A percentile compares a stretch with the other conserved stretches of the same genome.
These are phyloP conservation scores for Achaetomium macrosporum DNA, from an alignment of 2,329 filamentous ascomycete species.

Conservation along the genomic window DNA sequence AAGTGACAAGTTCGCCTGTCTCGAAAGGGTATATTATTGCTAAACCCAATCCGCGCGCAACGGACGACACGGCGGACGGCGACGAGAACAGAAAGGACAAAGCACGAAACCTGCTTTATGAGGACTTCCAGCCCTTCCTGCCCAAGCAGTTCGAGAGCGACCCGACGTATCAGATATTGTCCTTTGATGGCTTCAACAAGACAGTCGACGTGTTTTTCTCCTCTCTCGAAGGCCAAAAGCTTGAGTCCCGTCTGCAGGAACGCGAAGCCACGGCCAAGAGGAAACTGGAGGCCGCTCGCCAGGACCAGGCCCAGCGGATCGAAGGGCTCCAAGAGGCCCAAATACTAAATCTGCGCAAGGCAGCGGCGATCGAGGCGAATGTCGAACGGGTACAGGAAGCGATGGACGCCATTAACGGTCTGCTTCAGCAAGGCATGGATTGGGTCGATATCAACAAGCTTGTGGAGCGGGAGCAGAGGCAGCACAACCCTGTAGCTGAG, in stretches of 20 bases:
- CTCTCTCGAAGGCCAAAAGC: constrained; percentile 86
- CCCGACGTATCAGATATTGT: constrained; percentile 59
- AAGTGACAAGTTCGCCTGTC: constrained; percentile 58
- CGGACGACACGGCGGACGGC: constrained; percentile 20
- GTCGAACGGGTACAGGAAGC: constrained; percentile 87
- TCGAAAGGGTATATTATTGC: constrained; percentile 86
- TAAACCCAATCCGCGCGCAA: constrained; percentile 42
- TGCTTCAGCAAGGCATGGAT: constrained; percentile 94
- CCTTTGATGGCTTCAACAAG: constrained; percentile 81
- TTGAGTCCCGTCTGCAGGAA: constrained; percentile 77
- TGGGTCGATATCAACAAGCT: constrained; percentile 88
- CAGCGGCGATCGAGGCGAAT: constrained; percentile 85
- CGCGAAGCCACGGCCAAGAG: constrained; percentile 73
- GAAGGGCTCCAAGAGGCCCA: constrained; percentile 78
- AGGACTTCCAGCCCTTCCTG: constrained; percentile 92
- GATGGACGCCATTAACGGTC: constrained; percentile 82
- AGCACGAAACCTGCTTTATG: constrained; percentile 61
- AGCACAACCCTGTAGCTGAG: constrained; percentile 76
- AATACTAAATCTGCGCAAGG: constrained; percentile 77
- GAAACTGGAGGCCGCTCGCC: constrained; percentile 77
- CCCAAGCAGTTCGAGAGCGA: constrained; percentile 73
- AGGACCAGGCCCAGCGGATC: constrained; percentile 79
- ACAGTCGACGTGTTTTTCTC: constrained; percentile 97
- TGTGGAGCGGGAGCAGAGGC: constrained; percentile 78
- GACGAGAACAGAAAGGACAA: constrained; percentile 32